Evolutionary conservation across 2,329 filamentous ascomycete species (phyloP).

Genomic region (Daldinia sp.): DNA sequence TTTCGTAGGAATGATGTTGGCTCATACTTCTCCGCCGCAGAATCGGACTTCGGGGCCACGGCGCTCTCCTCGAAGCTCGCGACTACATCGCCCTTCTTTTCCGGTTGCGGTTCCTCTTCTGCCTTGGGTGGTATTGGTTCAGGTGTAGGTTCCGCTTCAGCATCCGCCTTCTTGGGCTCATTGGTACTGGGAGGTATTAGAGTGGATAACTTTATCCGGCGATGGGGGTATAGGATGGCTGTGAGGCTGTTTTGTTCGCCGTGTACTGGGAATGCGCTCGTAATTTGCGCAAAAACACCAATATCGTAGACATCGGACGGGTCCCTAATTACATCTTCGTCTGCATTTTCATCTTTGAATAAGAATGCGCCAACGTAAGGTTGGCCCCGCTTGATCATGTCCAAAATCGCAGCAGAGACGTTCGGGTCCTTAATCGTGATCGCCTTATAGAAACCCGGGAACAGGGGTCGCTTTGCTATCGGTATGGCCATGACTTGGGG

Average conservation of each 20-base stretch:
- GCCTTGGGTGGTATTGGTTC: constrained; percentile 70
- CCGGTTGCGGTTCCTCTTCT: constrained; percentile 65
- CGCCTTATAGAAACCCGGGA: constrained; percentile 98
- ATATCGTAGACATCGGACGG: constrained; percentile 93
- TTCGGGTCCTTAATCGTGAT: constrained; percentile 95
- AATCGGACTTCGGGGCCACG: constrained; percentile 69
- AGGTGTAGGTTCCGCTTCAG: constrained; percentile 62
- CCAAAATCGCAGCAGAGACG: constrained; percentile 90
- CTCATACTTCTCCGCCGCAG: constrained; percentile 73
- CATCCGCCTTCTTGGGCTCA: constrained; percentile 65
- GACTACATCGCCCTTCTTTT: constrained; percentile 92
- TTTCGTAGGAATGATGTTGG: constrained; percentile 91
- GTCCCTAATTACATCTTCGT: constrained; percentile 92
- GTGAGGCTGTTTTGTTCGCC: constrained; percentile 89
- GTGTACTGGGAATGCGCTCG: constrained; percentile 91
- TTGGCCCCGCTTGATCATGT: constrained; percentile 96
- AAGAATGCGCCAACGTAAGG: constrained; percentile 97
- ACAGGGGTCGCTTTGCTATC: constrained; percentile 91
- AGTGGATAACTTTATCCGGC: constrained; percentile 89
- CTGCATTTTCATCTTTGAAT: constrained; percentile 94
- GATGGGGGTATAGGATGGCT: constrained; percentile 94
- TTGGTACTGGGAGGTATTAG: constrained; percentile 76
- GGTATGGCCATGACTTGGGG: constrained; percentile 98
- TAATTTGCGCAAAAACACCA: constrained; percentile 97
- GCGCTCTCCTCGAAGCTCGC: constrained; percentile 93